Evolutionary conservation across 441 rosid genomes (phyloP).

Genomic region (Viola pubescens): DNA sequence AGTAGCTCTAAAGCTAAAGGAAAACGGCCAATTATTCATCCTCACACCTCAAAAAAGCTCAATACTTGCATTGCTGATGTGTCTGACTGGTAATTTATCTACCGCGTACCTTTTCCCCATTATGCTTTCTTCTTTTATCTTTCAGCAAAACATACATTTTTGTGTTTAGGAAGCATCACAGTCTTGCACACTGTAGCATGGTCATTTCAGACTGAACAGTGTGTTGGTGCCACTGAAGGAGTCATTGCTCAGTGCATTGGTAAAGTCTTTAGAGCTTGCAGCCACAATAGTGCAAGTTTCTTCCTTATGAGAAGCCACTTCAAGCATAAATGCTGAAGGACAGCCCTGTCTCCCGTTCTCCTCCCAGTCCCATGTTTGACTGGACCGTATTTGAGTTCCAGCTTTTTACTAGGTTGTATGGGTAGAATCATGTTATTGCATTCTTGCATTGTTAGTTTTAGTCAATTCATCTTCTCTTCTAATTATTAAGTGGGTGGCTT

Average conservation of each 20-base stretch:
- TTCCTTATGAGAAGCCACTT: background rate
- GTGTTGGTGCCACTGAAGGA: no score
- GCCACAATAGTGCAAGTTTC: background rate
- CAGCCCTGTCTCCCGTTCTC: background rate
- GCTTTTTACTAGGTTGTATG: background rate
- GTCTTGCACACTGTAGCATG: no score
- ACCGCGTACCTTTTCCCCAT: background rate
- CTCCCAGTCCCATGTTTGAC: background rate
- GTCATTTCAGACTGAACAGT: no score
- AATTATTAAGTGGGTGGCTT: background rate
- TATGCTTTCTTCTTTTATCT: no score
- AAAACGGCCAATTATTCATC: slow-evolving; percentile 31
- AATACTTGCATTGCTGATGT: slow-evolving; percentile 13
- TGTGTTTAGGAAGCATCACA: background rate
- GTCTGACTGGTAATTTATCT: slow-evolving; percentile 39
- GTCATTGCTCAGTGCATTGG: background rate
- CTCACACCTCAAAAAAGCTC: slow-evolving; percentile 25
- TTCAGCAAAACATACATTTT: no score
- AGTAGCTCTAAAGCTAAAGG: slow-evolving; percentile 37
- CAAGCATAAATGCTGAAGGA: slow-evolving; percentile 1
- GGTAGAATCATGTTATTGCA: background rate
- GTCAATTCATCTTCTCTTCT: background rate
- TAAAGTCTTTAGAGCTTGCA: background rate
- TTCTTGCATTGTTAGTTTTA: background rate
- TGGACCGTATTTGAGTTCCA: background rate